Evolutionary conservation across 176 grass and related monocot genomes (phyloP).

Genomic region (Microstegium vimineum): DNA sequence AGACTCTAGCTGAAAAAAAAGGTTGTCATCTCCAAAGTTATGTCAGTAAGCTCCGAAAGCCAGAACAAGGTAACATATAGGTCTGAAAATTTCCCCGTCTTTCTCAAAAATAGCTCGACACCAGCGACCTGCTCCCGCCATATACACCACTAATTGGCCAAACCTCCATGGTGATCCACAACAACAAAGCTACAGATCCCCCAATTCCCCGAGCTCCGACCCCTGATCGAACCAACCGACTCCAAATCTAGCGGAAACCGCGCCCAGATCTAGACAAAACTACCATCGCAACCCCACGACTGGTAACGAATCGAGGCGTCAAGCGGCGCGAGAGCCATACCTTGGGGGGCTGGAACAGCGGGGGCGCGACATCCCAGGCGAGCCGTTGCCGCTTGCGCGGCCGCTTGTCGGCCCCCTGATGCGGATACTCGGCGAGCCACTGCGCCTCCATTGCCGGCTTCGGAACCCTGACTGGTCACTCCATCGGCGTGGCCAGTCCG

Average conservation of each 20-base stretch:
- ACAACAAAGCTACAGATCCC: neutral
- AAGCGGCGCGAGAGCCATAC: slow-evolving; percentile 23
- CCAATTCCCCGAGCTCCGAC: neutral
- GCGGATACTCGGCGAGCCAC: slow-evolving; percentile 79
- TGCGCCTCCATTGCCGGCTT: slow-evolving; percentile 73
- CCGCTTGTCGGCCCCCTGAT: slow-evolving; percentile 61
- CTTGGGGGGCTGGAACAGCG: slow-evolving; percentile 60
- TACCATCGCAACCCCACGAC: neutral
- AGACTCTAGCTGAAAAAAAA: neutral
- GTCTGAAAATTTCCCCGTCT: neutral
- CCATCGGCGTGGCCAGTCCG: slow-evolving; percentile 19
- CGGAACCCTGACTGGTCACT: slow-evolving; percentile 4
- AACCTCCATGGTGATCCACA: neutral
- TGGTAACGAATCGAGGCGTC: slow-evolving; percentile 3
- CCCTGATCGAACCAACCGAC: neutral
- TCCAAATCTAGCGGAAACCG: slow-evolving; percentile 22
- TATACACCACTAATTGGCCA: slow-evolving; percentile 5
- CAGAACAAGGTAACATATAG: neutral
- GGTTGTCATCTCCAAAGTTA: neutral
- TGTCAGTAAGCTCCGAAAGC: neutral
- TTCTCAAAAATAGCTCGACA: neutral
- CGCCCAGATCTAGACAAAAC: slow-evolving; percentile 23
- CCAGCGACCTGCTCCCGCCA: neutral
- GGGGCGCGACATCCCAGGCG: slow-evolving; percentile 67
- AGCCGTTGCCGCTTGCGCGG: slow-evolving; percentile 78